Percentiles rank a stretch among this genome's conserved stretches.
These are phyloP conservation scores for Hymenoscyphus infarciens DNA, from an alignment of 2,329 filamentous ascomycete genomes.

Conservation along the genomic window DNA sequence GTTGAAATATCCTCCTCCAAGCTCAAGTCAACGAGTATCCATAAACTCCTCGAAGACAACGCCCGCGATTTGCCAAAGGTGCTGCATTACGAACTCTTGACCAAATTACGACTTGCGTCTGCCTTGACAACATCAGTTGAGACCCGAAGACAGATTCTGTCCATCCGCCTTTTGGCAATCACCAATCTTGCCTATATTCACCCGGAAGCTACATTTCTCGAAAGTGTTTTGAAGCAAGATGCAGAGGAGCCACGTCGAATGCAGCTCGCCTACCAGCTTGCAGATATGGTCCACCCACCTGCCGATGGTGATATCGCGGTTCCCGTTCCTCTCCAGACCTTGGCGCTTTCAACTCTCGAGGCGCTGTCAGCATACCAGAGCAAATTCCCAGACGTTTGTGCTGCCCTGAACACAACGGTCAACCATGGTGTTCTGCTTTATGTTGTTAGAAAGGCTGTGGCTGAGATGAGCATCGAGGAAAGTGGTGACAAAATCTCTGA, in stretches of 20 bases:
- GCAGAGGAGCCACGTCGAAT: constrained; percentile 83
- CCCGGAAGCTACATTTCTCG: constrained; percentile 74
- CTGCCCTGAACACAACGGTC: constrained; percentile 90
- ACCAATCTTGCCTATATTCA: constrained; percentile 91
- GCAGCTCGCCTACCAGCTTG: constrained; percentile 88
- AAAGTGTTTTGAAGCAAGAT: constrained; percentile 83
- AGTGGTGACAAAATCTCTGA: constrained; percentile 59
- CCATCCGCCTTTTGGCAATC: constrained; percentile 79
- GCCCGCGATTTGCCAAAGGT: constrained; percentile 66
- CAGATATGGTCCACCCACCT: constrained; percentile 84
- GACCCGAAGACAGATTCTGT: constrained; percentile 71
- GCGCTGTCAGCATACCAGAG: constrained; percentile 78
- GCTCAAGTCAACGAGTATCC: constrained; percentile 50
- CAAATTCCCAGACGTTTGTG: constrained; percentile 77
- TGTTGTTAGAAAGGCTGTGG: constrained; percentile 84
- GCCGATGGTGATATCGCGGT: constrained; percentile 64
- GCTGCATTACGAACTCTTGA: constrained; percentile 78
- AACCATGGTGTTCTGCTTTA: constrained; percentile 96
- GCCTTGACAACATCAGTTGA: constrained; percentile 65
- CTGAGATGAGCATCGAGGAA: constrained; percentile 67
- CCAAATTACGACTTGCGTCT: constrained; percentile 79
- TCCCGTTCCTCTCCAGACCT: constrained; percentile 74
- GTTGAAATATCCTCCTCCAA: constrained; percentile 51
- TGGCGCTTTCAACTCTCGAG: constrained; percentile 77
- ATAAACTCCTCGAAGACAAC: constrained; percentile 53